Conservation (phyloP, 2,329 filamentous ascomycete genomes). For the Intubia oerlemansii region DNA sequence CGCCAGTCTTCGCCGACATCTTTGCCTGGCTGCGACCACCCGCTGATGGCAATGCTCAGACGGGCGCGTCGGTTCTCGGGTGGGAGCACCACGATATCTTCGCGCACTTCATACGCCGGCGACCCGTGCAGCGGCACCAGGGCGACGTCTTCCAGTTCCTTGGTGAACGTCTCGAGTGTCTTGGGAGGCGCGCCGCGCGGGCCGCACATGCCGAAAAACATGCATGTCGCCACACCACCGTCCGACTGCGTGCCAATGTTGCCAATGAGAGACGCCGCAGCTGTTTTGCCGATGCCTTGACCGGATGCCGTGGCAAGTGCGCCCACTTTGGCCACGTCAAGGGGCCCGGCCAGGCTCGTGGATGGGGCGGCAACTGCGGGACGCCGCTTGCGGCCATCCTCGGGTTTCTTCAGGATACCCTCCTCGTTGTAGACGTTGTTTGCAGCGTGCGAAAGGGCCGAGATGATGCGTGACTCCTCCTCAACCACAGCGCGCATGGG, state of each 20-base stretch:
- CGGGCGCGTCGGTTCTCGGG: conserved; percentile 47
- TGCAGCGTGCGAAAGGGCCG: conserved; percentile 54
- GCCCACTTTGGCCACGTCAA: conserved; percentile 62
- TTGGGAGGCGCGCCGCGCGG: conserved; percentile 54
- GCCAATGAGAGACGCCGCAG: conserved; percentile 60
- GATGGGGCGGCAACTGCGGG: conserved; percentile 38
- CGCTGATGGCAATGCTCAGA: conserved; percentile 64
- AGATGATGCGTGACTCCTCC: conserved; percentile 56
- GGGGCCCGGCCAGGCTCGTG: conserved; percentile 53
- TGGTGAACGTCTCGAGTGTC: conserved; percentile 73
- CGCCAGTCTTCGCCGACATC: conserved; percentile 64
- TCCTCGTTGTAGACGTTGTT: conserved; percentile 41
- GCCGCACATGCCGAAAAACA: conserved; percentile 81
- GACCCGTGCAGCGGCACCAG: conserved; percentile 51
- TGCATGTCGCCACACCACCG: conserved; percentile 59
- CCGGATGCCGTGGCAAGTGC: conserved; percentile 61
- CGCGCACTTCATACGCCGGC: conserved; percentile 19
- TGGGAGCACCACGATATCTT: conserved; percentile 24
- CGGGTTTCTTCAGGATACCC: conserved; percentile 36
- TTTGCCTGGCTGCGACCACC: conserved; percentile 54
- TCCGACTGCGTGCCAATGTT: conserved; percentile 61
- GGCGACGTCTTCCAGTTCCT: conserved; percentile 74
- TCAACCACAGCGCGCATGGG: conserved; percentile 40
- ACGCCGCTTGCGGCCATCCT: conserved; percentile 42
- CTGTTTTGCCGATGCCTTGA: conserved; percentile 49